These are phyloP conservation scores for Heterobasidion irregulare DNA, from an alignment of 1,284 basidiomycete species.

Conservation along the genomic window DNA sequence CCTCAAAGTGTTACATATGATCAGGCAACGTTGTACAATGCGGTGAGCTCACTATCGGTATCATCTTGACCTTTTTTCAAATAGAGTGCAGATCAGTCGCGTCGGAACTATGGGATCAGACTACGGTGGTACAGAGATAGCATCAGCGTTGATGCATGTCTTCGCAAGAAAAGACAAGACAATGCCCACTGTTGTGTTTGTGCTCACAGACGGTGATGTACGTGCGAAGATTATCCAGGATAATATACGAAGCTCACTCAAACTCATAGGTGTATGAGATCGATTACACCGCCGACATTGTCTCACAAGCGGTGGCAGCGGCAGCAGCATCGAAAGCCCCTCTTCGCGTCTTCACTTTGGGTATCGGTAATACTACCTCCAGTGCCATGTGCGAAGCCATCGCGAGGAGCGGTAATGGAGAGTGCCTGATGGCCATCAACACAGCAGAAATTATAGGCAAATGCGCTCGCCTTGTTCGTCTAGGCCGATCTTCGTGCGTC, in stretches of 20 bases:
- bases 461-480: slow-evolving; percentile 39
- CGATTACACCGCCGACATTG: slow-evolving; percentile 15
- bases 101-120: slow-evolving; percentile 32
- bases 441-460: slow-evolving; percentile 37
- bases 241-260: neutral
- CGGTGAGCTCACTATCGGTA: slow-evolving; percentile 25
- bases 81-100: slow-evolving; percentile 15
- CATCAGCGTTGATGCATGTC: slow-evolving; percentile 26
- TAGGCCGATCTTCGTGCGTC: slow-evolving; percentile 36
- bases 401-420: slow-evolving; percentile 40
- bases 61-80: slow-evolving; percentile 2
- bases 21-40: slow-evolving; percentile 22
- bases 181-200: slow-evolving; percentile 37
- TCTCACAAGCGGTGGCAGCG: slow-evolving; percentile 11
- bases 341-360: slow-evolving; percentile 44
- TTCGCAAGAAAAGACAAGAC: slow-evolving; percentile 21
- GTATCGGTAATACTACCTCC: slow-evolving; percentile 44
- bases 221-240: neutral
- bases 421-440: slow-evolving; percentile 33
- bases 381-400: slow-evolving; percentile 41
- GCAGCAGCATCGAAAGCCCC: slow-evolving; percentile 14
- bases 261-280: slow-evolving; percentile 20
- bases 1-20: slow-evolving; percentile 23
- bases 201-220: slow-evolving; percentile 46
- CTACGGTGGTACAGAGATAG: slow-evolving; percentile 40